Evolutionary conservation across 352 stramenopile species (phyloP), one percentile per base, ranked within the genome.

Genomic region (Phytophthora sp.): DNA sequence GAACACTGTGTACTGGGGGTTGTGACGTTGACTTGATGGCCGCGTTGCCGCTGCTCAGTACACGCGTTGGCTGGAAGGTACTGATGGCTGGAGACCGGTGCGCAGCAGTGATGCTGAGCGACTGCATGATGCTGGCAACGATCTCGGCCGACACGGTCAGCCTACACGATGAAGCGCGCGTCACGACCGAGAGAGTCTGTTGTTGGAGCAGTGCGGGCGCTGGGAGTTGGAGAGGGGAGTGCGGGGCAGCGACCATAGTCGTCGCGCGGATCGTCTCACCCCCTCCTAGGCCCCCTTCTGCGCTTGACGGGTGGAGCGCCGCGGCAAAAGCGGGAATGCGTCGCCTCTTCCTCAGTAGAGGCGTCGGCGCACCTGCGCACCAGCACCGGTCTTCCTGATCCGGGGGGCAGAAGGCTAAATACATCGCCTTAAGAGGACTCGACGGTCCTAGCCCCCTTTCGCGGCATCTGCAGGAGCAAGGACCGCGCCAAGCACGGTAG

Each of bases 191-290:
- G 4, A 39, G 39, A 11, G 49, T 4, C 28, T 35, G 50, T n/a
- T 34, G 44, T 49, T 58, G 48, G 1, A 56, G 38, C 31, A 31
- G 28, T 49, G 49, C 45, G 32, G 54, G 42, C 28, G 37, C 24
- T 65, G 20, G 11, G 20, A 26, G 30, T 53, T 55, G 45, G 61
- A 56, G 38, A 53, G 38, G 42, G 42, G 50, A 72, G 28, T 69
- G 51, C 8, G 45, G 26, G 34, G 30, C 55, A 39, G 67, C 56
- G 38, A 76, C 67, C 62, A 76, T 76, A 30, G 42, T 34, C 49
- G 48, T 18, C 26, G 46, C 21, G 13, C 43, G 42, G 24, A 34
- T 28, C 26, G 21, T 45, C 28, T 74, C 59, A 66, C 59, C 50
- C 52, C 45, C 60, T 66, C 18, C 52, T 51, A 6, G 15, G 20